phyloP scores from a whole-genome alignment of 345 rosid genomes.

The Theobroma cacao region DNA sequence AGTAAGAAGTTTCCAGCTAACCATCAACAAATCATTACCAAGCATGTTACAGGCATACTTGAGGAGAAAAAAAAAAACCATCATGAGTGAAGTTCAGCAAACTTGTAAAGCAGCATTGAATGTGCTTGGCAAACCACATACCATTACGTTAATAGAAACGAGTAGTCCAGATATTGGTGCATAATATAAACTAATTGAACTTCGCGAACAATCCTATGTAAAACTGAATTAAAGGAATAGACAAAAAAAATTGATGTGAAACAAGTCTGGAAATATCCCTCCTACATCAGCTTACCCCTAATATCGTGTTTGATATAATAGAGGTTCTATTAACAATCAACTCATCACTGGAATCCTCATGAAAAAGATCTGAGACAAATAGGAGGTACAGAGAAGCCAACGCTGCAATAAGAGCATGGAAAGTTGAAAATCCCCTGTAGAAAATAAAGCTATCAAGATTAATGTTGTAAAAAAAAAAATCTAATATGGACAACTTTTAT shows the following conservation, averaged over 20 bases:
- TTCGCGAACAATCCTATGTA: neutral
- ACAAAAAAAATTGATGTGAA: no score
- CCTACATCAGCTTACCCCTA: conserved; percentile 54
- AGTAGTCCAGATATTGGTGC: neutral
- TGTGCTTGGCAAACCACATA: neutral
- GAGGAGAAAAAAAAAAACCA: neutral
- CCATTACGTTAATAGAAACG: neutral
- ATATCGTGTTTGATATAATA: conserved; percentile 40
- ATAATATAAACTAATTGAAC: neutral
- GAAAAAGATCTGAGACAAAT: conserved; percentile 56
- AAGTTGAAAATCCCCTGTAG: conserved; percentile 83
- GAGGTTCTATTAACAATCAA: conserved; percentile 54
- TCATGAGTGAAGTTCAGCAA: neutral
- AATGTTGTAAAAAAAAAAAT: neutral
- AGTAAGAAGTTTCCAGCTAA: neutral
- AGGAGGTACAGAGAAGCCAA: conserved; percentile 62
- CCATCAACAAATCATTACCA: neutral
- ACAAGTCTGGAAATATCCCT: no score
- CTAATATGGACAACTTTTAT: neutral
- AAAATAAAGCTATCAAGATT: conserved; percentile 8
- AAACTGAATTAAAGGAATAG: neutral
- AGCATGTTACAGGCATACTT: neutral
- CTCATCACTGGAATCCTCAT: conserved; percentile 48
- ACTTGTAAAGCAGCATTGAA: neutral
- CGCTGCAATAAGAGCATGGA: conserved; percentile 68